Conservation (phyloP, 2,329 filamentous ascomycete species). For the Rhinocladiella mackenziei region DNA sequence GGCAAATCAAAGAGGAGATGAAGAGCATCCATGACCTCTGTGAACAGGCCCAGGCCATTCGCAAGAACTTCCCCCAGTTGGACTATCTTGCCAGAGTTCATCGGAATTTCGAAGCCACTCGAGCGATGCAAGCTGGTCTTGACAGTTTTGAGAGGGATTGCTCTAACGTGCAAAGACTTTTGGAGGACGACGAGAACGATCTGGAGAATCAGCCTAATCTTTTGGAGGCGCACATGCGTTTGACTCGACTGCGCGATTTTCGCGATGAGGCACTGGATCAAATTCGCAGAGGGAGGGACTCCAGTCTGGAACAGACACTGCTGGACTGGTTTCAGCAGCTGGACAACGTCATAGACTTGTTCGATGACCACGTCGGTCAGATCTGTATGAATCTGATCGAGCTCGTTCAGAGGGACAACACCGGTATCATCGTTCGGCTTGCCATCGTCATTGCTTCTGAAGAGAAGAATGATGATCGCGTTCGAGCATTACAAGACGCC, state of each 20-base stretch:
- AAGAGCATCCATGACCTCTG: conserved; percentile 97
- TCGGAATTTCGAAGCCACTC: conserved; percentile 89
- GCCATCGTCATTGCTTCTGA: conserved; percentile 92
- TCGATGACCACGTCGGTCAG: conserved; percentile 88
- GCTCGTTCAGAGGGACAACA: conserved; percentile 79
- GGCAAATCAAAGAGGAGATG: conserved; percentile 95
- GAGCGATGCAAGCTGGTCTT: conserved; percentile 87
- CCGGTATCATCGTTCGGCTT: conserved; percentile 82
- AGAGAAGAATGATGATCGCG: conserved; percentile 91
- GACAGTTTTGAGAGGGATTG: conserved; percentile 81
- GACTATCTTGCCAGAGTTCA: conserved; percentile 55
- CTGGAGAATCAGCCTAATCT: conserved; percentile 88
- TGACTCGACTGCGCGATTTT: conserved; percentile 88
- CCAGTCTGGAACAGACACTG: conserved; percentile 72
- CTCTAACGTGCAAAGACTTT: conserved; percentile 68
- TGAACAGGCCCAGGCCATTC: conserved; percentile 95
- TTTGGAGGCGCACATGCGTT: conserved; percentile 81
- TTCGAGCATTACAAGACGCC: conserved; percentile 86
- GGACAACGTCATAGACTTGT: conserved; percentile 86
- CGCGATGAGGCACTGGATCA: conserved; percentile 96
- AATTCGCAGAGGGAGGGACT: conserved; percentile 72
- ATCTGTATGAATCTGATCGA: conserved; percentile 87
- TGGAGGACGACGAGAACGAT: conserved; percentile 79
- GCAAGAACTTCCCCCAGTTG: conserved; percentile 93
- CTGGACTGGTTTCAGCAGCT: conserved; percentile 84